phyloP scores from a whole-genome alignment of 1,284 basidiomycete species.

The Cystobasidium slooffiae region DNA sequence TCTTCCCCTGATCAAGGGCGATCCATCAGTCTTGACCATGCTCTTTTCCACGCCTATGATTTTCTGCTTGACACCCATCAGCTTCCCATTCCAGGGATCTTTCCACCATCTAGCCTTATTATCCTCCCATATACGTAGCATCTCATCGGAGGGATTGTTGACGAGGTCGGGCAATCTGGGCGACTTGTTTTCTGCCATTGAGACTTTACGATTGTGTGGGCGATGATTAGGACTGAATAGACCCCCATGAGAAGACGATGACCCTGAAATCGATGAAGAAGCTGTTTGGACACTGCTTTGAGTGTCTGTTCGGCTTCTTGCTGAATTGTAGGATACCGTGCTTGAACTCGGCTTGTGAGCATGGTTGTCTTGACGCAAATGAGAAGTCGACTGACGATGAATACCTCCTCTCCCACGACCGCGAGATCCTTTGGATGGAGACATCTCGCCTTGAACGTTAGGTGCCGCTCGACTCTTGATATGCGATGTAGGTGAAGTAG shows the following conservation, averaged over 20 bases:
- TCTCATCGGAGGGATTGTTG: background rate
- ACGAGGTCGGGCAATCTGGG: background rate
- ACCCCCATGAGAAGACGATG: background rate
- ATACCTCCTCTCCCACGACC: no score
- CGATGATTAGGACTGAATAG: background rate
- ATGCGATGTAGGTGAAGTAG: no score
- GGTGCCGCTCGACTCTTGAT: no score
- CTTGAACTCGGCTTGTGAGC: background rate
- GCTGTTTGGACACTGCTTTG: background rate
- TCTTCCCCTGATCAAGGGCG: background rate
- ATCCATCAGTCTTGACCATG: conserved; percentile 9
- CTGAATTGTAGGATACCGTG: background rate
- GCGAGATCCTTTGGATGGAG: no score
- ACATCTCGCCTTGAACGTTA: no score
- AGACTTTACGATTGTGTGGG: background rate
- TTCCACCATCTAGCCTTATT: conserved; percentile 26
- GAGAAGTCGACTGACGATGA: background rate
- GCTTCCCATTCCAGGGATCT: conserved; percentile 24
- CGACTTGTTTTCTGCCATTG: background rate
- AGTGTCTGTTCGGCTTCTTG: background rate
- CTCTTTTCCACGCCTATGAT: background rate
- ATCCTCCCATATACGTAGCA: background rate
- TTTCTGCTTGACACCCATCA: conserved; percentile 2
- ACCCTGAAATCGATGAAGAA: background rate
- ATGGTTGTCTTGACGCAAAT: background rate